Base-by-base conservation (phyloP, 2,329 filamentous ascomycete genomes). In the Sclerotinia subarctica region DNA sequence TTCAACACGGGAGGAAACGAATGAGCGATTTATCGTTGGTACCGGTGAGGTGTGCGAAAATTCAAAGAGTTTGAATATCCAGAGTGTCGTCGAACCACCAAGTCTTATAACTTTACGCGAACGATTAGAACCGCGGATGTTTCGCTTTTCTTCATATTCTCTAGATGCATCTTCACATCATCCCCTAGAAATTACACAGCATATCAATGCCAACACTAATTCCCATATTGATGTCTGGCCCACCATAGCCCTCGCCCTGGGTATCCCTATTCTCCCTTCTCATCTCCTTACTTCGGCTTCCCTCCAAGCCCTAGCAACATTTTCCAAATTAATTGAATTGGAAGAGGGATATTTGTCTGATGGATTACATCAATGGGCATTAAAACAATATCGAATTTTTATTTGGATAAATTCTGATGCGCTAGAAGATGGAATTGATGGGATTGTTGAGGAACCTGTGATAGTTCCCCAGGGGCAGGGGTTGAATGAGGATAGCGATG, bases 401-500 rank as follows among this genome's bases (percentile, higher is more conserved):
- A 13, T 29, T 0, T 62, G 58, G 58, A 62, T 62, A 2, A 62
- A 35, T 17, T 62, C 58, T 15, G 44, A 21, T 0, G 58, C 29
- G 8, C 11, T 62, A 5, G 44, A 51, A 1, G 1, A 35, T 24
- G 46, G 44, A 3, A 49, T 49, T 24, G 26, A 62, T 24, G 58
- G 29, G 6, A 13, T 15, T 17, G 6, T 35, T 11, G 7, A 5
- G 5, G 8, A 19, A 3, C 8, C 26, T 3, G 1, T 0, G 8
- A 56, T 42, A 42, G 4, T 1, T 5, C 6, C 38, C 13, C 38
- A 42, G 38, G 38, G 15, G 17, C 1, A 42, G 38, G 38, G 38
- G 13, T 17, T 17, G 1, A 1, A 17, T 17, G 38, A 17, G 38
- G 38, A 42, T 17, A 15, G 38, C 15, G 38, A 42, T 42, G 38